Evolutionary conservation across 306 rosid species (phyloP).

Genomic region (Mucuna pruriens): DNA sequence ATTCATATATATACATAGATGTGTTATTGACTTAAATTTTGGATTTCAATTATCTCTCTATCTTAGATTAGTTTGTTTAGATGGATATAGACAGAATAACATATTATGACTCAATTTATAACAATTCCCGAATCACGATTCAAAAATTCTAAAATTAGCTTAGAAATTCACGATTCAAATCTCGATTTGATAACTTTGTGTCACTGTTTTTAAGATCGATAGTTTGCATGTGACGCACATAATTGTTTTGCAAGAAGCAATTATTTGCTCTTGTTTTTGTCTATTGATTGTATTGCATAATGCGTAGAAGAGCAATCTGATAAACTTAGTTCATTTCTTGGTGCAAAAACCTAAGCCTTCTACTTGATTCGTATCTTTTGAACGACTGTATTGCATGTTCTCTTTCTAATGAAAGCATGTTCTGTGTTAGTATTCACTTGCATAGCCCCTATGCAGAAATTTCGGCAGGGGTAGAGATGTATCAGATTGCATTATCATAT

Average conservation of each 20-base stretch:
- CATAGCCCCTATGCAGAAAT: background rate
- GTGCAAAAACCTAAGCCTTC: background rate
- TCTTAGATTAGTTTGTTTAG: background rate
- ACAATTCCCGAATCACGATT: background rate
- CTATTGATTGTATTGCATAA: background rate
- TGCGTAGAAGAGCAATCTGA: slow-evolving; percentile 7
- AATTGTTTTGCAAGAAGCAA: background rate
- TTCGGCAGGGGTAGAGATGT: background rate
- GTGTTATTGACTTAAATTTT: background rate
- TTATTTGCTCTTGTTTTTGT: background rate
- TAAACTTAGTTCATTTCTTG: background rate
- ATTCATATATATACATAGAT: too few relatives aligned
- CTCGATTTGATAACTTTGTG: too few relatives aligned
- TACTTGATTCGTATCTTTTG: background rate
- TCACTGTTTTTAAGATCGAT: background rate
- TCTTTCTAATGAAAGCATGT: background rate
- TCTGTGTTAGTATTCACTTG: background rate
- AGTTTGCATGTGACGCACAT: background rate
- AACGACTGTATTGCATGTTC: background rate
- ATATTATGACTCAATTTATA: background rate
- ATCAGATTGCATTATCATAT: background rate
- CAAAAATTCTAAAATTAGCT: too few relatives aligned
- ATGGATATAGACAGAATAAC: background rate
- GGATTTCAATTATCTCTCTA: too few relatives aligned
- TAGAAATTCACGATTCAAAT: too few relatives aligned